phyloP scores from a whole-genome alignment of 495 filamentous ascomycete species.

The Tuber magnatum region DNA sequence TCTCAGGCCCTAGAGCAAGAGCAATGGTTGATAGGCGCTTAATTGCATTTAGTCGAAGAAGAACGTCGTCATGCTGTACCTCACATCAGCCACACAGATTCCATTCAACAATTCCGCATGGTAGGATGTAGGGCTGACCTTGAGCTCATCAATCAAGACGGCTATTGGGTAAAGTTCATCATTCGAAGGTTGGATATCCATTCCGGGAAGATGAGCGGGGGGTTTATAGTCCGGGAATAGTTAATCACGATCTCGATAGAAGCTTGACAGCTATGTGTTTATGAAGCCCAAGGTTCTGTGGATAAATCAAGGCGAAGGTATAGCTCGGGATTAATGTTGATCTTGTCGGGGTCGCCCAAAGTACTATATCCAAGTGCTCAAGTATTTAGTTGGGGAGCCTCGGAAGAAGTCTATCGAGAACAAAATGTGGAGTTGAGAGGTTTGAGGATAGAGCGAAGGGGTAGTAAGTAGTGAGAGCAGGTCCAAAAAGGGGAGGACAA shows the following conservation, averaged over 20 bases:
- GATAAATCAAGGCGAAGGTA: not conserved
- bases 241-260: slow-evolving; percentile 19
- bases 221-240: slow-evolving; percentile 8
- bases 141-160: slow-evolving; percentile 97
- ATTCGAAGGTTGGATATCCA: slow-evolving; percentile 69
- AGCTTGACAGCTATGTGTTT: not conserved
- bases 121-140: slow-evolving; percentile 54
- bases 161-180: slow-evolving; percentile 99
- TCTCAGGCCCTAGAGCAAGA: slow-evolving; percentile 84
- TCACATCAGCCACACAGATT: slow-evolving; percentile 34
- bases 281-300: not conserved
- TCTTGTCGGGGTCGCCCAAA: slow-evolving; percentile 4
- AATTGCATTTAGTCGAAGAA: slow-evolving; percentile 95
- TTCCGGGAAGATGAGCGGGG: slow-evolving; percentile 37
- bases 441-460: not conserved
- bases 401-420: slow-evolving; percentile 1
- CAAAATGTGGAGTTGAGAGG: not conserved
- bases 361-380: slow-evolving; percentile 19
- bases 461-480: not conserved
- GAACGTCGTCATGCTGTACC: slow-evolving; percentile 87
- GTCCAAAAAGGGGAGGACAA: not conserved
- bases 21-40: slow-evolving; percentile 96
- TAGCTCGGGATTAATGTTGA: not conserved
- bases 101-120: slow-evolving; percentile 20
- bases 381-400: slow-evolving; percentile 33